phyloP scores from a whole-genome alignment of 2,329 filamentous ascomycete genomes.

The Penicillium italicum region DNA sequence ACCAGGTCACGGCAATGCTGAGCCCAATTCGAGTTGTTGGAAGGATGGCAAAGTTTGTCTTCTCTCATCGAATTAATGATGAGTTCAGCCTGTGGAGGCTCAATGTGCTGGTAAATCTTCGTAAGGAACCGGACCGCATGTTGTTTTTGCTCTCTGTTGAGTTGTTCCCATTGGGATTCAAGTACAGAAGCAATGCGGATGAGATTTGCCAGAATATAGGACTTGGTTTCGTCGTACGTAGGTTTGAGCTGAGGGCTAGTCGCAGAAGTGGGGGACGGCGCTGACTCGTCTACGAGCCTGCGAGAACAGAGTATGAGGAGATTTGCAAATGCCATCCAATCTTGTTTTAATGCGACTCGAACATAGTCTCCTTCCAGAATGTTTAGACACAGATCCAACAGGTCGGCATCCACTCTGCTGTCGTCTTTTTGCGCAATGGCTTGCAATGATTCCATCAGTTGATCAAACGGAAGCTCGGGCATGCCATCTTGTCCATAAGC shows the following conservation, averaged over 20 bases:
- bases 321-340: constrained; percentile 35
- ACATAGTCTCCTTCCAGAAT: constrained; percentile 39
- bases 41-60: constrained; percentile 35
- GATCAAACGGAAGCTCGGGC: constrained; percentile 37
- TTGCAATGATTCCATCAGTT: constrained; percentile 36
- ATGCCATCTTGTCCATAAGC: constrained; percentile 40
- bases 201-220: constrained; percentile 38
- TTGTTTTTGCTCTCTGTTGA: constrained; percentile 35
- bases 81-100: constrained; percentile 39
- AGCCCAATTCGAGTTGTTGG: constrained; percentile 33
- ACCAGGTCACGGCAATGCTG: constrained; percentile 34
- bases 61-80: constrained; percentile 34
- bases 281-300: constrained; percentile 31
- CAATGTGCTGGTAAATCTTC: constrained; percentile 36
- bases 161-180: constrained; percentile 37
- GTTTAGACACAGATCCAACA: constrained; percentile 41
- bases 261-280: constrained; percentile 18
- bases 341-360: constrained; percentile 28
- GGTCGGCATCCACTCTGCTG: constrained; percentile 39
- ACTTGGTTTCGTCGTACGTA: constrained; percentile 34
- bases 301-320: constrained; percentile 37
- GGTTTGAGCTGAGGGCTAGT: constrained; percentile 27
- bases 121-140: constrained; percentile 37
- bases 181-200: constrained; percentile 37
- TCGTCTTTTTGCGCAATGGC: constrained; percentile 37